Evolutionary conservation across 331 rosid species (phyloP), one percentile per base, ranked within the genome.

Genomic region (Erythrophleum ivorense): DNA sequence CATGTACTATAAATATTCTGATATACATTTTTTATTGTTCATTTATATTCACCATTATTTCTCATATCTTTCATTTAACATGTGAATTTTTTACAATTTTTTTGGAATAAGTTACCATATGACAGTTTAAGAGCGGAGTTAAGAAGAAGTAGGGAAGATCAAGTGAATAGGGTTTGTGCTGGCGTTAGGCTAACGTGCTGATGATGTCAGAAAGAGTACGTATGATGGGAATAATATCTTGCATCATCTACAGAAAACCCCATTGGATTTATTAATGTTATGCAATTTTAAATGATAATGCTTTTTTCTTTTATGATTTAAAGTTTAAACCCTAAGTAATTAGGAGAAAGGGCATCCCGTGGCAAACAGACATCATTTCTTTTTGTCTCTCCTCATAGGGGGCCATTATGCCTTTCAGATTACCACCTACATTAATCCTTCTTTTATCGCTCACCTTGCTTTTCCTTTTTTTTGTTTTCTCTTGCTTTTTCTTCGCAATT

Each of bases 281-380:
- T 31, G 67, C 54, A 38, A 73, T 55, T 53, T 68, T 5, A 75
- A 84, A 75, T 40, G 57, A 70, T 5, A n/a, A 78, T 41, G 83
- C 58, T 13, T 69, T 77, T 45, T 9, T 12, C 3, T 24, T 9
- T 71, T 34, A 11, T 19, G 21, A 7, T 8, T 63, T 65, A 65
- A 40, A 40, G 73, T 11, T 85, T 74, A 86, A 86, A 33, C 49
- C 71, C 45, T 78, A 65, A 77, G 80, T 66, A 59, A 82, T 84
- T 58, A 50, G 82, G 77, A 83, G 84, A 88, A 77, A 80, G 86
- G 77, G 81, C 75, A 73, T 78, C 85, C 88, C 90, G 98, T 92
- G 98, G 98, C 89, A 79, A 92, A 94, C 95, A 90, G 60, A 86
- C 92, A 94, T 94, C 97, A 94, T 94, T 94, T 94, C 94, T 33